These are phyloP conservation scores for Globisporangium lucens DNA, from an alignment of 352 stramenopile genomes.

Conservation along the genomic window DNA sequence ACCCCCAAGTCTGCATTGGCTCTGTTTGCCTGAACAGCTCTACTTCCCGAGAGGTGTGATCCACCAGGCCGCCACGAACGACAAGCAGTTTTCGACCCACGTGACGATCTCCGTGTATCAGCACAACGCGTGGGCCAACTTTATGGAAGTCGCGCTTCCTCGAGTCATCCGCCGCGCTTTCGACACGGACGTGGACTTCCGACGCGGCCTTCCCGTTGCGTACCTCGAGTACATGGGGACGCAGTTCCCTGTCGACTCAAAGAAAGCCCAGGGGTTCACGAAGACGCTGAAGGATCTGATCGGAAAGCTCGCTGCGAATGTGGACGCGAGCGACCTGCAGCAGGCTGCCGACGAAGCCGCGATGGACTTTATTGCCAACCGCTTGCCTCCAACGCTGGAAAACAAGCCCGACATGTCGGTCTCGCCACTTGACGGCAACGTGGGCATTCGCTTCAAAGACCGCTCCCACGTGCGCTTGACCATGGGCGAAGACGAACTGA, in stretches of 20 bases:
- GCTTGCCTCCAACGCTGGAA: conserved; percentile 43
- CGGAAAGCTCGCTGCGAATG: conserved; percentile 41
- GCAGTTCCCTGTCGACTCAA: conserved; percentile 41
- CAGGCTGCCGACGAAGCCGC: conserved; percentile 71
- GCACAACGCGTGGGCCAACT: conserved; percentile 87
- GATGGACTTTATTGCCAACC: conserved; percentile 73
- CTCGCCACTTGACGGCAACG: conserved; percentile 40
- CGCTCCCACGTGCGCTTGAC: conserved; percentile 66
- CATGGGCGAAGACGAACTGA: conserved; percentile 55
- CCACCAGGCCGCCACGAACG: conserved; percentile 75
- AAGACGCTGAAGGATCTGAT: conserved; percentile 48
- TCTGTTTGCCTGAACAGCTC: conserved; percentile 28
- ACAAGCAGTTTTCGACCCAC: conserved; percentile 80
- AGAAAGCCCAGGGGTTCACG: conserved; percentile 49
- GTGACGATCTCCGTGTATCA: conserved; percentile 89
- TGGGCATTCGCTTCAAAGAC: conserved; percentile 58
- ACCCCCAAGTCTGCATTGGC: neutral
- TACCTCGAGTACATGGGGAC: conserved; percentile 77
- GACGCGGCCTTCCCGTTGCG: conserved; percentile 61
- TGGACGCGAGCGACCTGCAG: conserved; percentile 56
- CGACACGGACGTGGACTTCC: conserved; percentile 70
- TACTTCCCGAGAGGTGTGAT: conserved; percentile 84
- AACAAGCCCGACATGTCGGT: conserved; percentile 12
- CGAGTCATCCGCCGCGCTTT: conserved; percentile 77
- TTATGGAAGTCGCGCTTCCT: conserved; percentile 76